Evolutionary conservation across 2,329 filamentous ascomycete species (phyloP).

Genomic region (Neurospora crassa): DNA sequence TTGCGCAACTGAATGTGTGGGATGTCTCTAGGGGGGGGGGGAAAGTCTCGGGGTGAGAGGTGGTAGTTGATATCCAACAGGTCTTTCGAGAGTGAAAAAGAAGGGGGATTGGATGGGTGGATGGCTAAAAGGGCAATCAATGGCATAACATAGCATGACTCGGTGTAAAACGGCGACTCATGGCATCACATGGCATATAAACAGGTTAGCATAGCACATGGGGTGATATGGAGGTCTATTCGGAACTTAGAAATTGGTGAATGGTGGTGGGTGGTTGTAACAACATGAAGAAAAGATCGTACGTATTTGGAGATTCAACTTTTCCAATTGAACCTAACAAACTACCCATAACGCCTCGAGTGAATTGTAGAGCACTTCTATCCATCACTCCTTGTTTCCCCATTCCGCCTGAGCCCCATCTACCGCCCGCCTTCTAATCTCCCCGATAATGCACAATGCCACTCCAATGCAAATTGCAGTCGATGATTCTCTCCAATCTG

Average conservation of each 20-base stretch:
- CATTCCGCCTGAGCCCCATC: not conserved
- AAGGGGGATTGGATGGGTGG: too few species aligned
- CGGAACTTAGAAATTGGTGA: not conserved
- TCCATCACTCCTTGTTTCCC: not conserved
- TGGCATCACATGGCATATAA: not conserved
- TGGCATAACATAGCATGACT: not conserved
- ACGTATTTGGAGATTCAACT: not conserved
- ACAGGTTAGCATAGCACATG: not conserved
- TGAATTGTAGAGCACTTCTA: not conserved
- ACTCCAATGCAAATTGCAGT: not conserved
- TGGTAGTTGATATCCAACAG: not conserved
- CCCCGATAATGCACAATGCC: not conserved
- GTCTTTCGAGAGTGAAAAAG: not conserved
- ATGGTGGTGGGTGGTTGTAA: not conserved
- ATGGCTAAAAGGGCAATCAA: too few species aligned
- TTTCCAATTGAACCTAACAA: not conserved
- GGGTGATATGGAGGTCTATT: not conserved
- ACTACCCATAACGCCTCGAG: not conserved
- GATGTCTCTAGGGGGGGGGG: not conserved
- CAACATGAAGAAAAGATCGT: too few species aligned
- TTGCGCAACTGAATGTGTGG: not conserved
- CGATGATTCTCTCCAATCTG: not conserved
- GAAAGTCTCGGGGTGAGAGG: not conserved
- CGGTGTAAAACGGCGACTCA: too few species aligned
- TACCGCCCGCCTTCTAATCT: not conserved